Base-by-base conservation (phyloP, 2,329 filamentous ascomycete genomes). In the Aspergillus ochraceoroseus region DNA sequence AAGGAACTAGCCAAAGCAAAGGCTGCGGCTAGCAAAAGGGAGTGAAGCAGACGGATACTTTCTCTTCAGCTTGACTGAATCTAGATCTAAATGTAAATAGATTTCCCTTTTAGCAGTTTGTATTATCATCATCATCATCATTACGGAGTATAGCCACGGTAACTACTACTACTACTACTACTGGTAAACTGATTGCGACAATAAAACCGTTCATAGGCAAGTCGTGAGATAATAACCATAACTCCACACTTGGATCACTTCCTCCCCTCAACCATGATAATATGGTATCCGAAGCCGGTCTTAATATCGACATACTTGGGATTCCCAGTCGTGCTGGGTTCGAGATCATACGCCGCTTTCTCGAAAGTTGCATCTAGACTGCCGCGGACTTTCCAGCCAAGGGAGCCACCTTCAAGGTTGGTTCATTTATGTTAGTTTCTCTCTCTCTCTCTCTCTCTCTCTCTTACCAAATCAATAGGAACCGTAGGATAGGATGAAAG, bases 221-320 rank as follows among this genome's bases (percentile, higher is more conserved):
- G n/a, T n/a, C n/a, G 8, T n/a, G 31, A 22, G 11, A 15, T 7
- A 23, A 8, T 19, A 27, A 37, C 15, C 32, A 32, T 20, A 43
- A 19, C n/a, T n/a, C n/a, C n/a, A n/a, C n/a, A n/a, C n/a, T n/a
- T n/a, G n/a, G n/a, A 22, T 54, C 36, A 80, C 59, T 79, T 80
- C 57, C 79, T 67, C 34, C 78, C 79, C 56, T 82, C 79, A 2
- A 82, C 77, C 77, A 82, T 82, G 37, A 82, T 72, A 49, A 83
- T 75, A 62, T 82, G 79, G 66, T 82, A 83, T n/a, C 79, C 79
- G 62, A 79, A 75, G 9, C 69, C 69, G 6, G 79, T 81, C 67
- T 80, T 82, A 31, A 73, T 73, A 61, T 82, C 79, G 1, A 61
- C 76, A 59, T 72, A 77, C 57, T 78, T 79, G 2, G 79, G 79